Percentiles rank a stretch among this genome's conserved stretches.
These are phyloP conservation scores for Trichothecium sympodiale DNA, from an alignment of 2,329 filamentous ascomycete species.

Conservation along the genomic window DNA sequence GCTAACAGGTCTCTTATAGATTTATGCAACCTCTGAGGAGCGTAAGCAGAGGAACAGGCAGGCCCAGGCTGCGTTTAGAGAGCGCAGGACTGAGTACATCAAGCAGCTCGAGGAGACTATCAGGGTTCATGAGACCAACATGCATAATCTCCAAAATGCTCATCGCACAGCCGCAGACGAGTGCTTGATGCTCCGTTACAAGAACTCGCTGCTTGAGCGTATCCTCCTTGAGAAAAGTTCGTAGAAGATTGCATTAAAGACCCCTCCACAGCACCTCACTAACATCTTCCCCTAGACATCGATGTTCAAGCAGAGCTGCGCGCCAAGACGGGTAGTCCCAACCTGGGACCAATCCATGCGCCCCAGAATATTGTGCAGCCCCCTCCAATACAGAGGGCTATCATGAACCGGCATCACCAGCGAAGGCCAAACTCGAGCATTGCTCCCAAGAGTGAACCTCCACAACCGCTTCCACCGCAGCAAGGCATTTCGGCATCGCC, in stretches of 20 bases:
- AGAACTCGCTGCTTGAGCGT: slow-evolving; percentile 91
- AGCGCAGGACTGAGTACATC: slow-evolving; percentile 96
- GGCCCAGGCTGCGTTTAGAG: slow-evolving; percentile 92
- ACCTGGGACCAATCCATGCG: slow-evolving; percentile 59
- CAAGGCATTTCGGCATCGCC: slow-evolving; percentile 36
- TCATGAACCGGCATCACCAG: slow-evolving; percentile 72
- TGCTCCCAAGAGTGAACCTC: slow-evolving; percentile 60
- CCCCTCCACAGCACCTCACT: neutral
- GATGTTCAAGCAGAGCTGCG: slow-evolving; percentile 94
- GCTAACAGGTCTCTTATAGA: slow-evolving; percentile 40
- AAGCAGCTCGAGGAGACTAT: slow-evolving; percentile 98
- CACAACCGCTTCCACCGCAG: slow-evolving; percentile 32
- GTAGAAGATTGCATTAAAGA: slow-evolving; percentile 1
- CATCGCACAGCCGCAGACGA: slow-evolving; percentile 93
- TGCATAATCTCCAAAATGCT: slow-evolving; percentile 85
- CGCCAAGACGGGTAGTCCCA: slow-evolving; percentile 82
- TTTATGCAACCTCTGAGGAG: slow-evolving; percentile 97
- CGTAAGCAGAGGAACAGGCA: slow-evolving; percentile 95
- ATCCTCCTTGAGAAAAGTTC: slow-evolving; percentile 92
- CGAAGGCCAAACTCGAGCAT: slow-evolving; percentile 64
- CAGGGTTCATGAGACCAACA: slow-evolving; percentile 88
- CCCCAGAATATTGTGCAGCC: slow-evolving; percentile 59
- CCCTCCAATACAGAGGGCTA: slow-evolving; percentile 67
- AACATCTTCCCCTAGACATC: slow-evolving; percentile 50
- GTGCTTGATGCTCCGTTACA: slow-evolving; percentile 95